Percentiles rank a stretch among this genome's conserved stretches.
Conservation (phyloP, 345 rosid genomes). For the Acer yangbiense region DNA sequence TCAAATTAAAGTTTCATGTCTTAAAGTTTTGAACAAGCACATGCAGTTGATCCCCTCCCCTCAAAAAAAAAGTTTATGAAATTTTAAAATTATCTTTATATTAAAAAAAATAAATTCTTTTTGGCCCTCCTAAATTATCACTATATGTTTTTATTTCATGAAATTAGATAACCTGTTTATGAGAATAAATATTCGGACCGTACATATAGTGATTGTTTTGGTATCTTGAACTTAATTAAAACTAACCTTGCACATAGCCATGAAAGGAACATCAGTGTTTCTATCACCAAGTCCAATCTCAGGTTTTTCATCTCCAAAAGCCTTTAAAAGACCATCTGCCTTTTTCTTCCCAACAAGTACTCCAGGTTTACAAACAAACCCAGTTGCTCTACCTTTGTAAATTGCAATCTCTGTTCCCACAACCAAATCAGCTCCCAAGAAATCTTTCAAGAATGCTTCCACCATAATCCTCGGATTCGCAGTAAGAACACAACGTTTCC, state of each 20-base stretch:
- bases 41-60: too few relatives aligned
- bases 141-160: too few relatives aligned
- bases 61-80: too few relatives aligned
- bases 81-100: too few relatives aligned
- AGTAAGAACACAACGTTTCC: slow-evolving; percentile 56
- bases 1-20: too few relatives aligned
- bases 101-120: too few relatives aligned
- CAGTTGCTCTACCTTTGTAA: slow-evolving; percentile 65
- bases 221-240: too few relatives aligned
- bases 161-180: too few relatives aligned
- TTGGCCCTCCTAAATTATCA: too few relatives aligned
- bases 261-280: slow-evolving; percentile 44
- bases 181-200: too few relatives aligned
- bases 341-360: slow-evolving; percentile 51
- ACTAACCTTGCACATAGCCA: slow-evolving; percentile 63
- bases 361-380: slow-evolving; percentile 52
- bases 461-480: slow-evolving; percentile 83
- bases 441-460: slow-evolving; percentile 65
- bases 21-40: too few relatives aligned
- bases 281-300: slow-evolving; percentile 61
- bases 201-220: too few relatives aligned
- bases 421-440: slow-evolving; percentile 56
- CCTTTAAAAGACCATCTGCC: slow-evolving; percentile 45
- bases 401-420: slow-evolving; percentile 64
- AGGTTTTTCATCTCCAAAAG: slow-evolving; percentile 48